Percentiles rank a stretch among this genome's conserved stretches.
Evolutionary conservation across 2,329 filamentous ascomycete genomes (phyloP).

Genomic region (Penicillium sp.): DNA sequence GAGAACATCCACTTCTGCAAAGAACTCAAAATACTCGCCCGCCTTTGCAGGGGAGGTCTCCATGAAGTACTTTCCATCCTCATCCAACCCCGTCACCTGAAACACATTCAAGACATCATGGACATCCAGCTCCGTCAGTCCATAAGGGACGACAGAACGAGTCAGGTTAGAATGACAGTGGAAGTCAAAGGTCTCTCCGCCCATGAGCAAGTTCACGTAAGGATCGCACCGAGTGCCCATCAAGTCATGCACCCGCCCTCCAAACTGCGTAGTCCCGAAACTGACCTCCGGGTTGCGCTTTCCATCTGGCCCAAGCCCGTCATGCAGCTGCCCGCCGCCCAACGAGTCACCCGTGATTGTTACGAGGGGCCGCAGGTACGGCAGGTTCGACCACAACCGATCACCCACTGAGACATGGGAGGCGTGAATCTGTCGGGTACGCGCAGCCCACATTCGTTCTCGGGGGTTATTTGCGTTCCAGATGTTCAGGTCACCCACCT

Average conservation of each 20-base stretch:
- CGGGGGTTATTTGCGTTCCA: constrained; percentile 69
- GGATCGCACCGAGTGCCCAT: constrained; percentile 76
- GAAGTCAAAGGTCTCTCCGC: constrained; percentile 63
- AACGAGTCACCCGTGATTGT: constrained; percentile 65
- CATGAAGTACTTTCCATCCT: constrained; percentile 68
- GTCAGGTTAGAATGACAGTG: constrained; percentile 78
- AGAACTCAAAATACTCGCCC: constrained; percentile 59
- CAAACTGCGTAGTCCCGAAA: constrained; percentile 43
- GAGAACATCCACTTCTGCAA: constrained; percentile 69
- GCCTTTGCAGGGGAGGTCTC: constrained; percentile 41
- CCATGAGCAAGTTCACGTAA: constrained; percentile 68
- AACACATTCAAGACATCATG: constrained; percentile 83
- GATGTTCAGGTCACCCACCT: constrained; percentile 76
- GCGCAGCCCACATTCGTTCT: constrained; percentile 72
- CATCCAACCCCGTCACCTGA: constrained; percentile 70
- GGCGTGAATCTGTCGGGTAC: constrained; percentile 69
- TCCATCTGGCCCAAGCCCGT: constrained; percentile 30
- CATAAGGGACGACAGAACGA: constrained; percentile 60
- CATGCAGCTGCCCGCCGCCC: constrained; percentile 31
- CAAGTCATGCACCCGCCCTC: constrained; percentile 65
- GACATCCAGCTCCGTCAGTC: constrained; percentile 63
- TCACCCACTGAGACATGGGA: constrained; percentile 65
- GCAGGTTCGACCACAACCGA: constrained; percentile 67
- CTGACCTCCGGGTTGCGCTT: constrained; percentile 32
- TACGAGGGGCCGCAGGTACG: constrained; percentile 64